phyloP scores from a whole-genome alignment of 129 eudicot species.

The Flaveria linearis region DNA sequence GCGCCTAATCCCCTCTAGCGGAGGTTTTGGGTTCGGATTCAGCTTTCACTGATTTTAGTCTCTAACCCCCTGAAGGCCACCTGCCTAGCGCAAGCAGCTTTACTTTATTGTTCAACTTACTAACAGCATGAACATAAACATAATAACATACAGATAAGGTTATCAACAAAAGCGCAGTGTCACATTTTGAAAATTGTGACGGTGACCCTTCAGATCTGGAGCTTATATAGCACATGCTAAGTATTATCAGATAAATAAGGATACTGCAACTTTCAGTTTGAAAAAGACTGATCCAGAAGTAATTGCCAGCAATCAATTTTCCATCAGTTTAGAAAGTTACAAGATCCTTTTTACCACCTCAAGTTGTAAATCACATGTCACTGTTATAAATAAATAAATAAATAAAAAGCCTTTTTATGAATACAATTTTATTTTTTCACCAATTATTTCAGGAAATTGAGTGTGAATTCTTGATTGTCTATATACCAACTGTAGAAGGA shows the following conservation, averaged over 20 bases:
- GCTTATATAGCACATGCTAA: slow-evolving; percentile 28
- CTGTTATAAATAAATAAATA: not conserved
- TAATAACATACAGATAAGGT: not conserved
- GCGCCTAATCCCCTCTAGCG: too few relatives aligned
- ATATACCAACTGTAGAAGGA: not conserved
- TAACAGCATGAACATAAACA: slow-evolving; percentile 6
- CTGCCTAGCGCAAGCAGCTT: too few relatives aligned
- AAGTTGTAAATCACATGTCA: not conserved
- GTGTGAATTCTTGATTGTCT: not conserved
- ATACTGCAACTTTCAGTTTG: slow-evolving; percentile 22
- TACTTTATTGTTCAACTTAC: slow-evolving; percentile 13
- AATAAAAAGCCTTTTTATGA: not conserved
- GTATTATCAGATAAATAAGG: slow-evolving; percentile 29
- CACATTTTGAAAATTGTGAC: not conserved
- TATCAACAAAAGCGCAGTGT: not conserved
- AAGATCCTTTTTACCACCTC: not conserved
- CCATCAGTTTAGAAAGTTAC: not conserved
- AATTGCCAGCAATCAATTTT: slow-evolving; percentile 38
- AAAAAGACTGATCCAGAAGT: slow-evolving; percentile 8
- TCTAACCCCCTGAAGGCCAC: too few relatives aligned
- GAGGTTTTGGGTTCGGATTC: too few relatives aligned
- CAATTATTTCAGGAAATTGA: not conserved
- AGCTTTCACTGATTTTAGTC: too few relatives aligned
- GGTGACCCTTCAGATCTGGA: slow-evolving; percentile 14
- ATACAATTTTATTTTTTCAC: not conserved